These are phyloP conservation scores for Tubosaeta sp. DNA, from an alignment of 768 basidiomycete species.

Conservation along the genomic window DNA sequence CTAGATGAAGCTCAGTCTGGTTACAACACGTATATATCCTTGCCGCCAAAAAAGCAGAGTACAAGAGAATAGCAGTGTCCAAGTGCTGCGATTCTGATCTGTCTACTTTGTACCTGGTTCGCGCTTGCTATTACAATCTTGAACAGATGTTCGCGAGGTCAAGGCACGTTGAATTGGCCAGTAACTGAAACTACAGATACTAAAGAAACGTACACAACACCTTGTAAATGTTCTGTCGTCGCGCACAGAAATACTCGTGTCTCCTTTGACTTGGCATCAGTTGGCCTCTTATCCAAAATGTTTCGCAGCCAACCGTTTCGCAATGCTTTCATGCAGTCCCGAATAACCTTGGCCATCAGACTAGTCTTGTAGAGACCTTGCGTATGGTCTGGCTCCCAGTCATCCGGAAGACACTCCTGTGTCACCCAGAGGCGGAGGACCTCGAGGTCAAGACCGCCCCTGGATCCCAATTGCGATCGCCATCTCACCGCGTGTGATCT, in stretches of 20 bases:
- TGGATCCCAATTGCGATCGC: no score
- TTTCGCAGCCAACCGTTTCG: constrained; percentile 10
- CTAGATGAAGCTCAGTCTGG: constrained; percentile 14
- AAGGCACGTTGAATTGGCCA: not conserved
- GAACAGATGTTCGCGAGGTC: no score
- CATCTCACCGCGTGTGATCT: no score
- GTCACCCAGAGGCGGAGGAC: constrained; percentile 49
- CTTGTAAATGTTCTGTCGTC: not conserved
- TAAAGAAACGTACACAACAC: not conserved
- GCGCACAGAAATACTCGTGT: not conserved
- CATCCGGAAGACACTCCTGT: constrained; percentile 48
- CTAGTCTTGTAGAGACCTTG: constrained; percentile 27
- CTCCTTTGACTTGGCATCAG: not conserved
- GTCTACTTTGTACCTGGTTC: not conserved
- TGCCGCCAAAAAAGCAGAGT: not conserved
- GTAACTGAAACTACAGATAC: not conserved
- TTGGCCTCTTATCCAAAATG: constrained; percentile 17
- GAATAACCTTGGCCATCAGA: constrained; percentile 23
- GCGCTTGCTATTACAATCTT: no score
- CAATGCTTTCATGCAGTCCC: constrained; percentile 27
- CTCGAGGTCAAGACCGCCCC: no score
- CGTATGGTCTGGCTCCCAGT: constrained; percentile 33
- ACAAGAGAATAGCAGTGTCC: no score
- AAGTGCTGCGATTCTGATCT: no score
- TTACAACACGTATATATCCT: not conserved